Conservation (phyloP, 768 basidiomycete genomes). For the Naganishia vishniacii region DNA sequence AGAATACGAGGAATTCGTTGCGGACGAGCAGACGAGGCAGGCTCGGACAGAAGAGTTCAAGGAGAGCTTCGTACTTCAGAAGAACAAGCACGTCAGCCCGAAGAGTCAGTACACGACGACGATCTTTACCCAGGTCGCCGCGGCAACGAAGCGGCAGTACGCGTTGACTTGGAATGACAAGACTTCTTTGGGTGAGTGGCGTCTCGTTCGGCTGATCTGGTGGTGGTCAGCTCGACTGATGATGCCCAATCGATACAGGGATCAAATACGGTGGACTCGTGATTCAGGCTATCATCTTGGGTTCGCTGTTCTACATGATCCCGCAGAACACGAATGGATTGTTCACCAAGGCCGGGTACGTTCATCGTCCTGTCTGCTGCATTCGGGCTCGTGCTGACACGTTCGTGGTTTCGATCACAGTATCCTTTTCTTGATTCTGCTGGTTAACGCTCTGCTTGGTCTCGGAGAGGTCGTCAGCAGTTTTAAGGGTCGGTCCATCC, state of each 20-base stretch:
- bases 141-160: conserved; percentile 30
- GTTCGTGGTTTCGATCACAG: neutral
- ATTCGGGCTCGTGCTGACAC: conserved; percentile 13
- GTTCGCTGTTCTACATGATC: conserved; percentile 33
- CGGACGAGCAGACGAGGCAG: conserved; percentile 9
- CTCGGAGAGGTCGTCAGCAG: conserved; percentile 42
- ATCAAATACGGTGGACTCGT: conserved; percentile 28
- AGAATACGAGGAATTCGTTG: conserved; percentile 13
- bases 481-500: conserved; percentile 44
- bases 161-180: conserved; percentile 35
- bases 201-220: conserved; percentile 3
- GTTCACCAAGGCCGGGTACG: conserved; percentile 22
- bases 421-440: conserved; percentile 30
- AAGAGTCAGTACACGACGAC: conserved; percentile 29
- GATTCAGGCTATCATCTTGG: conserved; percentile 34
- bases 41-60: conserved; percentile 25
- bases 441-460: conserved; percentile 24
- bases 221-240: neutral
- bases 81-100: conserved; percentile 26
- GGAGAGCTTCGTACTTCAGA: conserved; percentile 28
- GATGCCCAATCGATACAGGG: neutral
- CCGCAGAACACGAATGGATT: conserved; percentile 24
- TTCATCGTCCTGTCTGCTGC: conserved; percentile 6
- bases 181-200: conserved; percentile 27
- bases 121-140: conserved; percentile 31